phyloP scores from a whole-genome alignment of 495 filamentous ascomycete genomes.

The Penicillium simplicissimum region DNA sequence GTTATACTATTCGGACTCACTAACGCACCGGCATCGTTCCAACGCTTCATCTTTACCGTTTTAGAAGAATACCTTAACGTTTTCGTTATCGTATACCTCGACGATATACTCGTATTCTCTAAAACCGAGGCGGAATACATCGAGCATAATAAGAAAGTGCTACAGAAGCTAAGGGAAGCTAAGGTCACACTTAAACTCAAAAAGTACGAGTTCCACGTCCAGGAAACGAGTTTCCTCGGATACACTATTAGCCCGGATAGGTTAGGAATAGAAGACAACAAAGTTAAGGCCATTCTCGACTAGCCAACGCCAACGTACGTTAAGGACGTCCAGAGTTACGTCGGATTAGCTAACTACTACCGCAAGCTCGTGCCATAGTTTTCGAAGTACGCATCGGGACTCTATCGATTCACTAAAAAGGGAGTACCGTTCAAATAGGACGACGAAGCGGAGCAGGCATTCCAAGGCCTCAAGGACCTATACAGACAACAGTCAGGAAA shows the following conservation, averaged over 20 bases:
- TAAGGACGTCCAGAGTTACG: not conserved
- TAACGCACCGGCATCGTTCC: conserved; percentile 17
- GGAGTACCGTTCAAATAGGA: not conserved
- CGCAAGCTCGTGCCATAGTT: not conserved
- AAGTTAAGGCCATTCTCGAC: not conserved
- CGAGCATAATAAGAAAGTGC: not conserved
- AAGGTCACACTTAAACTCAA: too few relatives aligned
- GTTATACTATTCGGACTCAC: conserved; percentile 23
- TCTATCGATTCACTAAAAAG: not conserved
- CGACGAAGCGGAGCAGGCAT: not conserved
- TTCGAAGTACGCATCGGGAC: not conserved
- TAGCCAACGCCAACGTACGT: too few relatives aligned
- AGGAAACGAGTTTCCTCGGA: too few relatives aligned
- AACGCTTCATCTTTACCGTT: not conserved
- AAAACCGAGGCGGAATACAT: not conserved
- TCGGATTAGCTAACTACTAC: not conserved
- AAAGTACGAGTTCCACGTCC: too few relatives aligned
- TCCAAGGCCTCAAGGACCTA: not conserved
- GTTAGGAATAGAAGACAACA: not conserved
- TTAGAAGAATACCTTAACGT: not conserved
- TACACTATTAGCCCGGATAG: too few relatives aligned
- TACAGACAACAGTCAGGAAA: not conserved
- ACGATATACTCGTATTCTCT: not conserved
- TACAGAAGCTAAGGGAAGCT: too few relatives aligned
- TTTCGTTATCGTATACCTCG: not conserved